Evolutionary conservation across 257 asterid genomes (phyloP), one percentile per base, ranked within the genome.

Genomic region (Nicotiana tomentosiformis): DNA sequence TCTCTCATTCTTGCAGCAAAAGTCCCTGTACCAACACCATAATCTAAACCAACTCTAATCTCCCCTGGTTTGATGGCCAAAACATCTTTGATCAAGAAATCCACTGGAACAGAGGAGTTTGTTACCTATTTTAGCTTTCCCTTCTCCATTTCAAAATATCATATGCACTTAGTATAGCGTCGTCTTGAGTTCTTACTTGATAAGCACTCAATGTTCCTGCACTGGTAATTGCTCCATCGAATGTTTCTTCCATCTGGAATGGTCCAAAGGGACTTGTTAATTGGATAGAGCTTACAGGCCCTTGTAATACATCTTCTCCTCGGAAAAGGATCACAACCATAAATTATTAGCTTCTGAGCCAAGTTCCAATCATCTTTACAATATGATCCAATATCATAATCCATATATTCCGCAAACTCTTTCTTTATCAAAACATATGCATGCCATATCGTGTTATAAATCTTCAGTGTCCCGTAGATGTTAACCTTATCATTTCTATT

Each of bases 1-100:
- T 94, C 98, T 84, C 93, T 90, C 99, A 93, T 93, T 57, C 97
- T 77, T 0, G 98, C 99, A 17, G 97, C 97, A 60, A 95, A 91
- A 4, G 95, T 90, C 49, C 99, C 98, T 1, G 98, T 93, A 4
- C 98, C 98, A 8, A 95, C 84, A 1, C 98, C 97, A 15, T 69
- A 88, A 80, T 92, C 99, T 16, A 95, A 85, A 5, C 99, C 99
- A 10, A 92, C 90, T 49, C 99, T 80, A 1, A 93, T 84, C 86
- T 91, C 97, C 79, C 93, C 94, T 0, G 92, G 89, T 70, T 95
- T 95, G 26, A 88, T 49, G 0, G 49, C 85, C 69, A 95, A 32
- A 32, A 94, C 92, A 16, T 94, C 97, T 58, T 77, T 85, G 17
- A 92, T 92, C 85, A 68, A 10, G 61, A 91, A 91, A 84, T 93